phyloP scores from a whole-genome alignment of 305 asterid genomes.

The Petunia hybrid region DNA sequence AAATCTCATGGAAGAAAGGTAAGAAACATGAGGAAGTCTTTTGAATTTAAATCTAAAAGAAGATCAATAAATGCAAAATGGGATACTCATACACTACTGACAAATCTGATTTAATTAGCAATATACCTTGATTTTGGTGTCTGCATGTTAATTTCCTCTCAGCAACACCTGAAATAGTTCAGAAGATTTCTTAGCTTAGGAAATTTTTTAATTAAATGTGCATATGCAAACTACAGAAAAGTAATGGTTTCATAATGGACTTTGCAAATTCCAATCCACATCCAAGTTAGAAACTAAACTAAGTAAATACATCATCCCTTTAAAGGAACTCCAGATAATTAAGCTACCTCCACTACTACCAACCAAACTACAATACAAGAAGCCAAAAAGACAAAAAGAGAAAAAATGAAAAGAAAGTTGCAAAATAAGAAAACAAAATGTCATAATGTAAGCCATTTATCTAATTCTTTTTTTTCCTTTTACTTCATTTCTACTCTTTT shows the following conservation, averaged over 20 bases:
- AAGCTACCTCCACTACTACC: conserved; percentile 94
- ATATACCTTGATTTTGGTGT: conserved; percentile 73
- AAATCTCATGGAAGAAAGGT: not conserved
- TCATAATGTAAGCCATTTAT: conserved; percentile 47
- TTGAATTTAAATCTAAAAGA: not conserved
- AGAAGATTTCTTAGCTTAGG: conserved; percentile 48
- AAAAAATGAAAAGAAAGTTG: conserved; percentile 40
- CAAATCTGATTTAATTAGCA: not conserved
- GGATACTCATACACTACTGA: not conserved
- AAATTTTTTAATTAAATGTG: conserved; percentile 27
- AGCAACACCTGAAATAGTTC: conserved; percentile 55
- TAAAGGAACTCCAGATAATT: conserved; percentile 72
- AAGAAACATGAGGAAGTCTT: not conserved
- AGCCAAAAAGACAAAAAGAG: conserved; percentile 30
- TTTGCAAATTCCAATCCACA: conserved; percentile 48
- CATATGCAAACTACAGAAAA: conserved; percentile 35
- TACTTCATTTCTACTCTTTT: conserved; percentile 68
- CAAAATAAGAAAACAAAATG: conserved; percentile 27
- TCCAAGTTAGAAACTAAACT: conserved; percentile 46
- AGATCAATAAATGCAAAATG: not conserved
- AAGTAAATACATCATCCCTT: conserved; percentile 65
- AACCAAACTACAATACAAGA: conserved; percentile 58
- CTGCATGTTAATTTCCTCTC: conserved; percentile 60
- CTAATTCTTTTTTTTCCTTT: conserved; percentile 47
- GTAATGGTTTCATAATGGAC: conserved; percentile 33